A percentile compares a stretch with the other conserved stretches of the same genome.
These are phyloP conservation scores for Metschnikowia continentalis DNA, from an alignment of 805 yeast genomes.

Conservation along the genomic window DNA sequence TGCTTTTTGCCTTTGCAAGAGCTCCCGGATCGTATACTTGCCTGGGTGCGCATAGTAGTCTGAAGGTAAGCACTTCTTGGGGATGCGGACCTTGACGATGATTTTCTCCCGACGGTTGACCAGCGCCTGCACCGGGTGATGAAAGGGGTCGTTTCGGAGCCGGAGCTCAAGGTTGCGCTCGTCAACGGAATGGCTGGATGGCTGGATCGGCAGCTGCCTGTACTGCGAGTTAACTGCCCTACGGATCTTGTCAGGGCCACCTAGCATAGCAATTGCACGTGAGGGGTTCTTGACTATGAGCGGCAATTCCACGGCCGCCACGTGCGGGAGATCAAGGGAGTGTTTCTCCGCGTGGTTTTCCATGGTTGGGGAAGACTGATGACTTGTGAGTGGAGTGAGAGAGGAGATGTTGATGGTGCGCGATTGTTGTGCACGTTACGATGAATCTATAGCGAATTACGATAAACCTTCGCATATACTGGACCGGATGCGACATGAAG, in stretches of 20 bases:
- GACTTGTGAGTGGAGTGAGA: too few species aligned
- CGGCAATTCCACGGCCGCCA: conserved; percentile 76
- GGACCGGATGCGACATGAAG: too few species aligned
- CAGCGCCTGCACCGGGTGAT: conserved; percentile 63
- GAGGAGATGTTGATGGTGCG: too few species aligned
- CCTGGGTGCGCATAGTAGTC: conserved; percentile 29
- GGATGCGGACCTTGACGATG: conserved; percentile 55
- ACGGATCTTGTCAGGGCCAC: conserved; percentile 49
- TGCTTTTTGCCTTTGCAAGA: conserved; percentile 29
- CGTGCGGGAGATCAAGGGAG: conserved; percentile 69
- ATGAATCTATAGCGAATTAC: too few species aligned
- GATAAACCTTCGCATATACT: too few species aligned
- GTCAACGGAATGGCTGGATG: conserved; percentile 21
- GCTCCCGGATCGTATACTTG: conserved; percentile 40
- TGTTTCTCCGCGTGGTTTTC: conserved; percentile 44
- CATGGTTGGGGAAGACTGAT: conserved; percentile 2
- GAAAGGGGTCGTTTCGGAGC: conserved; percentile 39
- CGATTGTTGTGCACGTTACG: too few species aligned
- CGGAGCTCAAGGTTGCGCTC: conserved; percentile 39
- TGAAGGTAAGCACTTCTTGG: conserved; percentile 46
- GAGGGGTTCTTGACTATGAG: conserved; percentile 58
- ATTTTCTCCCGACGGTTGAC: conserved; percentile 52
- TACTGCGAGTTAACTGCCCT: conserved; percentile 37
- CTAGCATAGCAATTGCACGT: conserved; percentile 65
- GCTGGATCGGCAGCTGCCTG: conserved; percentile 20